Conservation (phyloP, 1,139 yeast species). For the Candida albicans region DNA sequence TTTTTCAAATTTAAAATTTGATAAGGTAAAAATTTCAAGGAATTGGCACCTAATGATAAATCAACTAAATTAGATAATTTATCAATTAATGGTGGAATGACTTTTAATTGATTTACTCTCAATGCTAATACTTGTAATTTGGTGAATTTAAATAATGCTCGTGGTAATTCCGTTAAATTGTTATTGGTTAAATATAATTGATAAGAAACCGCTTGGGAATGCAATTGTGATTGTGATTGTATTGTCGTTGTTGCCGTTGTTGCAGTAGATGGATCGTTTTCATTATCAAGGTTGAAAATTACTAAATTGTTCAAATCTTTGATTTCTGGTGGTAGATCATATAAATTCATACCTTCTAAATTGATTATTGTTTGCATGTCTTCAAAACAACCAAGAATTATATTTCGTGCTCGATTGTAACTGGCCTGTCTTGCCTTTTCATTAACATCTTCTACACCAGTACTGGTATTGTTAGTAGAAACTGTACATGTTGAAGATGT, state of each 20-base stretch:
- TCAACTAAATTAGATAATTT: constrained; percentile 36
- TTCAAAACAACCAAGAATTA: constrained; percentile 42
- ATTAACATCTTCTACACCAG: constrained; percentile 11
- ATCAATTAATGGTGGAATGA: constrained; percentile 38
- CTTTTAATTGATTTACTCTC: constrained; percentile 37
- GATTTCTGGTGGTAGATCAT: constrained; percentile 45
- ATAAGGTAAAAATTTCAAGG: constrained; percentile 35
- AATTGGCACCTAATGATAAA: constrained; percentile 40
- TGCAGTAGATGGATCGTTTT: too few relatives aligned
- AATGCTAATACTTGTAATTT: constrained; percentile 44
- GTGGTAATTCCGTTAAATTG: constrained; percentile 31
- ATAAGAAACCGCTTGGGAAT: constrained; percentile 14
- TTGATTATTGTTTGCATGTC: constrained; percentile 35
- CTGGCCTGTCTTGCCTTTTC: constrained; percentile 13
- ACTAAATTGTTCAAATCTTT: constrained; percentile 46
- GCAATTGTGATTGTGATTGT: too few relatives aligned
- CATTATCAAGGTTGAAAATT: constrained; percentile 21
- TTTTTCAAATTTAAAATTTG: constrained; percentile 34
- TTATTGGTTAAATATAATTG: constrained; percentile 44
- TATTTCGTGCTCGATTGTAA: constrained; percentile 30
- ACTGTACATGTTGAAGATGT: too few relatives aligned
- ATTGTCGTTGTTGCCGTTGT: too few relatives aligned
- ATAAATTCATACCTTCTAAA: constrained; percentile 37
- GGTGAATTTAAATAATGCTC: constrained; percentile 41
- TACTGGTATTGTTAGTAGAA: constrained; percentile 1